Evolutionary conservation across 805 yeast genomes (phyloP), one percentile per base, ranked within the genome.

Genomic region (Barnettozyma sucrosica): DNA sequence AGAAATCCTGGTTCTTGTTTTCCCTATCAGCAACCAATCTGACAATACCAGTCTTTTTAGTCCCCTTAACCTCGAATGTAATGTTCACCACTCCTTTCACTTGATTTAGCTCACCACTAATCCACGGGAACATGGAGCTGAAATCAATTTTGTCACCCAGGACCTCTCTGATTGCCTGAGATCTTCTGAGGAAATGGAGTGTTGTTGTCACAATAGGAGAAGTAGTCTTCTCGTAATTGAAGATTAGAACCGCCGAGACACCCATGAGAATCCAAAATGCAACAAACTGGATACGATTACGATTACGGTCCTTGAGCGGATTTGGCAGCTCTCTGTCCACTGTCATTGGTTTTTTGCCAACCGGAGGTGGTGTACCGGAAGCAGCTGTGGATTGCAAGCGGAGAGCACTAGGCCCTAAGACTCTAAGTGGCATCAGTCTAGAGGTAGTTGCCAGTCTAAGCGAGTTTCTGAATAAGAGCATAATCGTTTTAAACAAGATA

Each of bases 191-290:
- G 53, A 88, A 85, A 65, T 88, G 89, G 64, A 93, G 70, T 4
- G 96, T 85, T 7, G 96, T 90, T 36, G 85, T 78, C 57, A 92
- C 85, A 50, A 92, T 77, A 1, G 98, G 97, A 13, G 96, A 87
- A 40, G 85, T 81, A 18, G 89, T 81, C 64, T 89, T 90, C 64
- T 93, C 99, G 67, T 92, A 90, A 71, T 93, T 90, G 76, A 92
- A 83, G 58, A 92, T 86, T 26, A 86, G 75, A 26, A 76, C 70
- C 43, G 84, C 66, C 2, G 83, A 67, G 4, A 72, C 66, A 21
- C 75, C 75, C 76, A 84, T 80, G 44, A 76, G 66, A 13, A 70
- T 64, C 41, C 75, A 66, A 60, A 85, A 85, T 3, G 67, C 66
- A 6, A 72, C 64, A 62, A 89, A 83, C 48, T 80, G 78, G 20